phyloP scores from a whole-genome alignment of 306 rosid species.

The Vigna hirtella region DNA sequence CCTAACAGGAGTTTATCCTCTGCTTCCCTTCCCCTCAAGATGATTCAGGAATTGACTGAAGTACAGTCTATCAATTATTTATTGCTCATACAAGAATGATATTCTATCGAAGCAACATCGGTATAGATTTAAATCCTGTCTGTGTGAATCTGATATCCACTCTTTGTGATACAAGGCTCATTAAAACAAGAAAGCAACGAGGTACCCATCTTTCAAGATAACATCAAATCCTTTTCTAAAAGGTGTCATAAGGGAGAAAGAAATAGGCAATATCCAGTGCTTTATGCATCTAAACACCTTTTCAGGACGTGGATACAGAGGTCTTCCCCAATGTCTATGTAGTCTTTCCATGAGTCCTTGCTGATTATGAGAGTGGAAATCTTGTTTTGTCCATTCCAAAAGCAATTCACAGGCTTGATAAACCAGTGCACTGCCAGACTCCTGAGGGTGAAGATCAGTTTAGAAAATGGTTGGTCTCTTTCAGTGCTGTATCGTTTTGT shows the following conservation, averaged over 20 bases:
- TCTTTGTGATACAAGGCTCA: constrained; percentile 54
- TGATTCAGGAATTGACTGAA: constrained; percentile 77
- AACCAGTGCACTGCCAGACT: constrained; percentile 99
- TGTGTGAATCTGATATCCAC: too few species aligned
- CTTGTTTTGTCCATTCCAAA: constrained; percentile 76
- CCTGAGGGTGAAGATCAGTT: constrained; percentile 98
- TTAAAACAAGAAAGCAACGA: constrained; percentile 87
- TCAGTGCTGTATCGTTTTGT: constrained; percentile 26
- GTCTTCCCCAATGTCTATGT: constrained; percentile 89
- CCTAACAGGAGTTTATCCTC: constrained; percentile 64
- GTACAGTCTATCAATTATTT: constrained; percentile 83
- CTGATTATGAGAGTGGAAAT: constrained; percentile 91
- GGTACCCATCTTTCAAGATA: constrained; percentile 91
- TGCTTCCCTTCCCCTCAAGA: constrained; percentile 56
- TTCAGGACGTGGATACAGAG: constrained; percentile 98
- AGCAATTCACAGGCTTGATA: constrained; percentile 84
- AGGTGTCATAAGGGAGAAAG: constrained; percentile 98
- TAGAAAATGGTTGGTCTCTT: constrained; percentile 71
- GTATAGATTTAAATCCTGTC: too few species aligned
- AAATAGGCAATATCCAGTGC: constrained; percentile 96
- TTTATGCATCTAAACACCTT: constrained; percentile 99
- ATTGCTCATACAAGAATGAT: constrained; percentile 81
- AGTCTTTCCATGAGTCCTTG: constrained; percentile 98
- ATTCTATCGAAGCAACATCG: too few species aligned
- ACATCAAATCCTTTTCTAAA: constrained; percentile 91